phyloP scores from a whole-genome alignment of 768 basidiomycete species.

The Gloeopeniophorella convolvens region DNA sequence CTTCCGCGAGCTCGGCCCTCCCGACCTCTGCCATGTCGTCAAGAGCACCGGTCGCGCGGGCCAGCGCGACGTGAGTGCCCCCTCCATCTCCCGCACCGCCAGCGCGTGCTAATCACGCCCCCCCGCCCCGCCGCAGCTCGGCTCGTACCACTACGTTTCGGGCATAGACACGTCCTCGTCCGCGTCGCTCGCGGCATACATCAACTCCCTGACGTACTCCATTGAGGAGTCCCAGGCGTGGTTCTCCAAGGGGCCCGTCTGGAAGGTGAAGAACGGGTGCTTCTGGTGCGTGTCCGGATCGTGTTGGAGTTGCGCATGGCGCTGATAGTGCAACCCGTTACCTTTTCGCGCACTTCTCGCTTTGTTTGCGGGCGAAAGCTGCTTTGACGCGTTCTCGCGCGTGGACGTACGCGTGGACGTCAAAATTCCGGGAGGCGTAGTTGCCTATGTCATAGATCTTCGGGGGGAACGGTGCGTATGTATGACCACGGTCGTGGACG shows the following conservation, averaged over 20 bases:
- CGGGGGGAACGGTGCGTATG: constrained; percentile 81
- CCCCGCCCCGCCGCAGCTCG: constrained; percentile 46
- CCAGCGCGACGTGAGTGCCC: constrained; percentile 71
- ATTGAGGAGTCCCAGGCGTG: constrained; percentile 89
- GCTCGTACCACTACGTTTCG: constrained; percentile 96
- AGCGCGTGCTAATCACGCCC: constrained; percentile 2
- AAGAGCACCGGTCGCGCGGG: constrained; percentile 83
- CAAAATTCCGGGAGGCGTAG: constrained; percentile 96
- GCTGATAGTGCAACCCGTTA: too few species aligned
- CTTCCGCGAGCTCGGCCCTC: constrained; percentile 95
- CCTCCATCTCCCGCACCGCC: constrained; percentile 1
- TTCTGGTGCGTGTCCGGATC: constrained; percentile 82
- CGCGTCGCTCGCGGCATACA: constrained; percentile 94
- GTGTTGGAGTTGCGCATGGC: too few species aligned
- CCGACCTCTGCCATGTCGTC: constrained; percentile 92
- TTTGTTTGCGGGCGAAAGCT: constrained; percentile 39
- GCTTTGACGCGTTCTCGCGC: constrained; percentile 96
- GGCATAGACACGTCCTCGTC: constrained; percentile 99
- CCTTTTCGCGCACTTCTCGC: too few species aligned
- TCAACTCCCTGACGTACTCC: constrained; percentile 95
- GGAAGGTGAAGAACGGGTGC: constrained; percentile 90
- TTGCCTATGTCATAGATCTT: constrained; percentile 88
- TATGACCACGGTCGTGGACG: not conserved
- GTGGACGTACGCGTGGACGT: constrained; percentile 97
- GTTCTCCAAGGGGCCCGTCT: constrained; percentile 79